These are phyloP conservation scores for Sporisorium exsertum DNA, from an alignment of 1,284 basidiomycete genomes.

Conservation along the genomic window DNA sequence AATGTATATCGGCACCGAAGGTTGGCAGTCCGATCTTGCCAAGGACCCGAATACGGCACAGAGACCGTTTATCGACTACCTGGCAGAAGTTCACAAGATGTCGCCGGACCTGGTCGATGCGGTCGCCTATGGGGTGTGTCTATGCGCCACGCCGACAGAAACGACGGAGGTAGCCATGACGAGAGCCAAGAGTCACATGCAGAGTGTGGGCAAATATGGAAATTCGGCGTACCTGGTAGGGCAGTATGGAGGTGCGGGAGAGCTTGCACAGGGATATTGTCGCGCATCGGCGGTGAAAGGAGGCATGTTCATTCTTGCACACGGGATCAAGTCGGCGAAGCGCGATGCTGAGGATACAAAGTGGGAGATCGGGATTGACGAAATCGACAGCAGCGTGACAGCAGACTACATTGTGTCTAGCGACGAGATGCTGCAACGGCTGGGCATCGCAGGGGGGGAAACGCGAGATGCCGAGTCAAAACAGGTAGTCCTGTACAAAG, in stretches of 20 bases:
- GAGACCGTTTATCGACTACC: slow-evolving; percentile 71
- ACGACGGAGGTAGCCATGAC: slow-evolving; percentile 38
- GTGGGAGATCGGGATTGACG: slow-evolving; percentile 70
- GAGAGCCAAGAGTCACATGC: slow-evolving; percentile 74
- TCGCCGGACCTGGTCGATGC: slow-evolving; percentile 72
- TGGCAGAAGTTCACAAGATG: slow-evolving; percentile 77
- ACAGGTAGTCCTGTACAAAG: slow-evolving; percentile 14
- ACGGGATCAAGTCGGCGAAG: slow-evolving; percentile 23
- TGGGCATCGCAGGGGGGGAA: background rate
- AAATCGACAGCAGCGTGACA: slow-evolving; percentile 76
- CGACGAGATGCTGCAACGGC: slow-evolving; percentile 71
- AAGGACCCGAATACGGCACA: slow-evolving; percentile 11
- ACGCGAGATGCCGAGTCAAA: background rate
- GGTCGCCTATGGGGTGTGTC: slow-evolving; percentile 65
- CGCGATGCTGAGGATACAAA: background rate
- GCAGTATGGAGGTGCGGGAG: slow-evolving; percentile 83
- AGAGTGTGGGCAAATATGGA: slow-evolving; percentile 87
- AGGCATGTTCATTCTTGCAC: slow-evolving; percentile 58
- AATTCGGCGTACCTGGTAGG: slow-evolving; percentile 90
- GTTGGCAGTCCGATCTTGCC: slow-evolving; percentile 20
- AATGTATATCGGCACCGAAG: slow-evolving; percentile 60
- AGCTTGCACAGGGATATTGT: slow-evolving; percentile 65
- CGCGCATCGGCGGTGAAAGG: slow-evolving; percentile 63
- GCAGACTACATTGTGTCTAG: slow-evolving; percentile 70
- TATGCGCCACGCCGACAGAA: slow-evolving; percentile 60